phyloP scores from a whole-genome alignment of 2,329 filamentous ascomycete genomes.

The Nemania serpens region DNA sequence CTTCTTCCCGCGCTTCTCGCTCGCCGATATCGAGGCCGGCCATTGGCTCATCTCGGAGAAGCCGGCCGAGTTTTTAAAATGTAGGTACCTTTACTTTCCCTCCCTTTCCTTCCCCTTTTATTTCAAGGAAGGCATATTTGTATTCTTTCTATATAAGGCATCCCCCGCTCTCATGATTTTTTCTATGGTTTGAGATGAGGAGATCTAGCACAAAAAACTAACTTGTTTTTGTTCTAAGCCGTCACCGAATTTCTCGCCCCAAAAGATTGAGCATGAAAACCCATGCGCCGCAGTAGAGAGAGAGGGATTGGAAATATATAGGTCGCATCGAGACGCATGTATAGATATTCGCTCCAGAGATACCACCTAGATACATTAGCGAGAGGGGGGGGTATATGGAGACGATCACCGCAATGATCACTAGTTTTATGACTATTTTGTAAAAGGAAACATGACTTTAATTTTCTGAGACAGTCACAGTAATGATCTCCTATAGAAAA shows the following conservation, averaged over 20 bases:
- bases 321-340: slow-evolving; percentile 26
- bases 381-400: too few relatives aligned
- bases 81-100: slow-evolving; percentile 49
- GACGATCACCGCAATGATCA: too few relatives aligned
- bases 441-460: too few relatives aligned
- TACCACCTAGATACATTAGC: slow-evolving; percentile 37
- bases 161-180: neutral
- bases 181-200: neutral
- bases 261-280: slow-evolving; percentile 47
- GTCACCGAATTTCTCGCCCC: slow-evolving; percentile 66
- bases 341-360: slow-evolving; percentile 34
- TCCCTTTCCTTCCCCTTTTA: neutral
- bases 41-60: slow-evolving; percentile 93
- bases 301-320: neutral
- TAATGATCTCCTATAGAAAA: too few relatives aligned
- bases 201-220: neutral
- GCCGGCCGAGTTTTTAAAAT: slow-evolving; percentile 75
- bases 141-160: neutral
- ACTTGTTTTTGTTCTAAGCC: slow-evolving; percentile 45
- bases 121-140: neutral
- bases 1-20: slow-evolving; percentile 79
- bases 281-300: neutral
- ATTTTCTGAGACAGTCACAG: too few relatives aligned
- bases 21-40: slow-evolving; percentile 76
- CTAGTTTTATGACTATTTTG: too few relatives aligned